Percentiles rank a stretch among this genome's conserved stretches.
phyloP scores from a whole-genome alignment of 163 green algal species.

The Prototheca wickerhamii region DNA sequence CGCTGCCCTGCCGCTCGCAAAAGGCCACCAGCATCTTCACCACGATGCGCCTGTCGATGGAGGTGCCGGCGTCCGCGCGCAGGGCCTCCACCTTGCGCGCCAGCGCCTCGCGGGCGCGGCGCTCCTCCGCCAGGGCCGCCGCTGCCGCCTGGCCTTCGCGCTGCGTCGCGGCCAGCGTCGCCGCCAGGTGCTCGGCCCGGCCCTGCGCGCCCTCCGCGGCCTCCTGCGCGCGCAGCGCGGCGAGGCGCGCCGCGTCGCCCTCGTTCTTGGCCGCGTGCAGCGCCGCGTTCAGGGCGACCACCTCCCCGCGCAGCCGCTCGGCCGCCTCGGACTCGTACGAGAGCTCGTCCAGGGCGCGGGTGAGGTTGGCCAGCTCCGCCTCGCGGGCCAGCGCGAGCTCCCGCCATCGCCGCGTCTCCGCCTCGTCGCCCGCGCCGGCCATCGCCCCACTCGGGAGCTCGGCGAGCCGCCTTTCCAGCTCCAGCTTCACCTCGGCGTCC shows the following conservation, averaged over 20 bases:
- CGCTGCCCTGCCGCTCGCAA: constrained; percentile 36
- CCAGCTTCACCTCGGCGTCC: constrained; percentile 49
- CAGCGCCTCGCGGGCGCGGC: not conserved
- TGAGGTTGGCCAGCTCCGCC: constrained; percentile 65
- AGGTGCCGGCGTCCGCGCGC: constrained; percentile 37
- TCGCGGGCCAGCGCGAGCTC: constrained; percentile 49
- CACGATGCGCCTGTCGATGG: constrained; percentile 67
- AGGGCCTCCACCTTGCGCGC: constrained; percentile 11
- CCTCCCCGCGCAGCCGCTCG: constrained; percentile 11
- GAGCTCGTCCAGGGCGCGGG: constrained; percentile 58
- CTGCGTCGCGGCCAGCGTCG: not conserved
- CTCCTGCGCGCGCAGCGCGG: constrained; percentile 21
- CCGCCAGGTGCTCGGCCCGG: not conserved
- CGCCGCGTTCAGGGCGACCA: constrained; percentile 1
- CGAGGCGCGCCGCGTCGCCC: constrained; percentile 3
- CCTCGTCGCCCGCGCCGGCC: not conserved
- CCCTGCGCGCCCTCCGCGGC: constrained; percentile 9
- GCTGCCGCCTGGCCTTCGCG: not conserved
- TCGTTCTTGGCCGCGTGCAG: constrained; percentile 13
- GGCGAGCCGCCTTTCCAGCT: constrained; percentile 15
- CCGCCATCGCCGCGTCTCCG: constrained; percentile 31
- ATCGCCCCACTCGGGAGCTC: constrained; percentile 12
- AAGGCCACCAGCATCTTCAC: constrained; percentile 76
- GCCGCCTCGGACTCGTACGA: constrained; percentile 62
- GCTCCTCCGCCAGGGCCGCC: not conserved